Evolutionary conservation across 306 rosid species (phyloP), one percentile per base, ranked within the genome.

Genomic region (Glycine soja): DNA sequence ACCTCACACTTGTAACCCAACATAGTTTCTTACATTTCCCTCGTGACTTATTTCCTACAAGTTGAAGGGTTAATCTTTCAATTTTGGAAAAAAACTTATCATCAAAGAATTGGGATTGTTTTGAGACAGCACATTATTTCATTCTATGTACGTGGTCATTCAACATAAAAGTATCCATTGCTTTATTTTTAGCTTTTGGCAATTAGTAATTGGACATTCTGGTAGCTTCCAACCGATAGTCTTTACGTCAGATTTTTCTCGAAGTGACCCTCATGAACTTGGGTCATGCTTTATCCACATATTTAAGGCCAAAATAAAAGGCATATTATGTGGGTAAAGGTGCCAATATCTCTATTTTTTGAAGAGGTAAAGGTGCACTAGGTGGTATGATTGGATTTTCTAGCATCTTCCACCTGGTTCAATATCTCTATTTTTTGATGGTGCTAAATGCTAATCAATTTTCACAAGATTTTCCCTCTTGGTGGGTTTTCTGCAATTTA

Each of bases 331-430:
- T 42, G 46, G n/a, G 70, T 45, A 56, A 78, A 78, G 75, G 57
- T 19, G 43, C 43, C n/a, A n/a, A n/a, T n/a, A n/a, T n/a, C n/a
- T n/a, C n/a, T n/a, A n/a, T n/a, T n/a, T n/a, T n/a, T n/a, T n/a
- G n/a, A n/a, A n/a, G n/a, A n/a, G n/a, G 70, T 45, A 56, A 78
- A 78, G 75, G 57, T 19, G 43, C 43, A 4, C 5, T 38, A 38
- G 43, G 46, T 42, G 30, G 30, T 24, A 4, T 40, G 46, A 4
- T 4, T 42, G 5, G 46, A 42, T 42, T 6, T 42, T 42, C 46
- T 42, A 42, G 46, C 9, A 9, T 42, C 46, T 42, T 42, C 46
- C 46, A 42, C 46, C 46, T 9, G 9, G 46, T 42, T 42, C 46
- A 42, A 42, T 42, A 1, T 6, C 72, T 56, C 59, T 24, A 24